These are phyloP conservation scores for Colletotrichum tropicale DNA, from an alignment of 2,329 filamentous ascomycete species.

Conservation along the genomic window DNA sequence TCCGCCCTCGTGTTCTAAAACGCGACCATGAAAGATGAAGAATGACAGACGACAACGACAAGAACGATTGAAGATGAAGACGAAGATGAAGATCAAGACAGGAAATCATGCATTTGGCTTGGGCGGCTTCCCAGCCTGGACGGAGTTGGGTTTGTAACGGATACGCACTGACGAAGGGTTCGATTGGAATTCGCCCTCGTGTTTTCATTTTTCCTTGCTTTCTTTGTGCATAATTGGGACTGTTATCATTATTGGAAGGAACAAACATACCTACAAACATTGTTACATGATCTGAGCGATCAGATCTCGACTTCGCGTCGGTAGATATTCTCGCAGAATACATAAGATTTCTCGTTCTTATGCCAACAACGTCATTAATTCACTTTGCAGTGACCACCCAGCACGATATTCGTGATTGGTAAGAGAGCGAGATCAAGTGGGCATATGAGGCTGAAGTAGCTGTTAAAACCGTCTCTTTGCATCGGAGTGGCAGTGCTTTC, in stretches of 20 bases:
- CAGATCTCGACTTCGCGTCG: background rate
- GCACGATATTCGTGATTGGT: background rate
- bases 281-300: background rate
- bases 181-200: background rate
- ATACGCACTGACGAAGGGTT: background rate
- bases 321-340: background rate
- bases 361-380: background rate
- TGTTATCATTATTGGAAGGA: background rate
- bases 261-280: background rate
- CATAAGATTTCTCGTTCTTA: background rate
- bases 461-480: background rate
- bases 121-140: constrained; percentile 13
- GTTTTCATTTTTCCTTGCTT: background rate
- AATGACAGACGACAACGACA: background rate
- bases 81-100: background rate
- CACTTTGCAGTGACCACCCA: no score
- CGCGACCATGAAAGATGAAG: background rate
- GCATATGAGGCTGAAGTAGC: background rate
- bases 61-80: background rate
- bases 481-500: background rate
- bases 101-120: constrained; percentile 13
- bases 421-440: background rate
- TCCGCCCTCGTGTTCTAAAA: constrained; percentile 20
- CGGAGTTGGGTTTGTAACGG: constrained; percentile 18
- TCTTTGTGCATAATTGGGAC: background rate